Conservation (phyloP, 208 protist genomes). For the Trypanosoma congolense region DNA sequence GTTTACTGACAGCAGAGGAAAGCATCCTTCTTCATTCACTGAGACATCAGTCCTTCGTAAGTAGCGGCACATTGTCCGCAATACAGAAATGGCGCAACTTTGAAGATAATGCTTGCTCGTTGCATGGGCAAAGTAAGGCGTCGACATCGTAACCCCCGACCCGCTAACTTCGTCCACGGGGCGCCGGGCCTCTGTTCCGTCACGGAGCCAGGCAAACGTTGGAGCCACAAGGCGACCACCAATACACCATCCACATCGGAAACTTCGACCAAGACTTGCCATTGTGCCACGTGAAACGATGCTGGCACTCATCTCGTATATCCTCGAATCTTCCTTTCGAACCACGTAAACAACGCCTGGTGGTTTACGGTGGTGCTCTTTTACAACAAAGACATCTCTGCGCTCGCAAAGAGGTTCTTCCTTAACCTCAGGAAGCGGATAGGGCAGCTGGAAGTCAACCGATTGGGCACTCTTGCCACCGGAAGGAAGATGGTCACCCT, state of each 20-base stretch:
- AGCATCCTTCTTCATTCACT: conserved; percentile 9
- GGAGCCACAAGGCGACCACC: conserved; percentile 43
- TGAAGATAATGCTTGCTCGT: conserved; percentile 40
- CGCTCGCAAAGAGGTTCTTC: conserved; percentile 12
- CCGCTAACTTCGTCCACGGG: conserved; percentile 57
- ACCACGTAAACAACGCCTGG: conserved; percentile 27
- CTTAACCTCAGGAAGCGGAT: conserved; percentile 46
- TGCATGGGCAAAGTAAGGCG: conserved; percentile 56
- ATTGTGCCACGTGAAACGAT: conserved; percentile 29
- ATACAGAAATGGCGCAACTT: conserved; percentile 44
- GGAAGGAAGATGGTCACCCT: background rate
- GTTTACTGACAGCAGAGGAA: conserved; percentile 19
- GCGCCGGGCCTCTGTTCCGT: conserved; percentile 39
- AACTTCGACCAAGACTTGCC: conserved; percentile 47
- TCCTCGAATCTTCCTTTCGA: conserved; percentile 19
- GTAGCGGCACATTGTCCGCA: conserved; percentile 28
- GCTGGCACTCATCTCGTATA: conserved; percentile 31
- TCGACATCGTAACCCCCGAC: conserved; percentile 25
- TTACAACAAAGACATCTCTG: conserved; percentile 11
- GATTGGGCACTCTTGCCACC: background rate
- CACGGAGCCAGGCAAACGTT: conserved; percentile 59
- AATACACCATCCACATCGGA: conserved; percentile 50
- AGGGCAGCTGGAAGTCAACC: conserved; percentile 57
- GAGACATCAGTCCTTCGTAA: conserved; percentile 8
- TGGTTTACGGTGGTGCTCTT: conserved; percentile 1